Percentiles rank a stretch among this genome's conserved stretches.
Conservation (phyloP, 495 filamentous ascomycete species). For the Aspergillus sclerotiicarbonarius region DNA sequence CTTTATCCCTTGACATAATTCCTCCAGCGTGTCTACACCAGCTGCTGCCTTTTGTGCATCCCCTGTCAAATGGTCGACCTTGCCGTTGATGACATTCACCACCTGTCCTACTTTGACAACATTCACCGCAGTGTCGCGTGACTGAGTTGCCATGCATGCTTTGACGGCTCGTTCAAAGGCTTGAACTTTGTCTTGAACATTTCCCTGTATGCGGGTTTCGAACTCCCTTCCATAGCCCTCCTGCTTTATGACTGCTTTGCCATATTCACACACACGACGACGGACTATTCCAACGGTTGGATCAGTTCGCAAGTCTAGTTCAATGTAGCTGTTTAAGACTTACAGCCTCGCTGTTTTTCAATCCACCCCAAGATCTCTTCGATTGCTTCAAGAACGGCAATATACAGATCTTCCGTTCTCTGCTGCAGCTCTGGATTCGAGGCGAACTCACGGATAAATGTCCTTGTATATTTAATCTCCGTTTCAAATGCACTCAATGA, state of each 20-base stretch:
- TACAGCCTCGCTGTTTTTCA: neutral
- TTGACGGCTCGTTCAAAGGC: neutral
- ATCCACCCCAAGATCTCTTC: neutral
- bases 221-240: neutral
- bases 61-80: neutral
- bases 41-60: too few species aligned
- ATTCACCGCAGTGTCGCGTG: neutral
- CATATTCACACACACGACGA: neutral
- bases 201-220: too few species aligned
- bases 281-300: neutral
- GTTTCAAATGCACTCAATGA: neutral
- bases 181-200: neutral
- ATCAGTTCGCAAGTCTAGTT: neutral
- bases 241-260: neutral
- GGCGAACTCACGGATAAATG: neutral
- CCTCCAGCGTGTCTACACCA: too few species aligned
- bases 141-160: neutral
- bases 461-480: neutral
- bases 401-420: neutral
- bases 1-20: too few species aligned
- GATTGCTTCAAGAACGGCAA: neutral
- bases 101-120: neutral
- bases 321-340: neutral
- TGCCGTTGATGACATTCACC: neutral
- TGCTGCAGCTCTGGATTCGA: neutral